Base-by-base conservation (phyloP, 169 alveolate genomes). In the Eimeria falciformis region DNA sequence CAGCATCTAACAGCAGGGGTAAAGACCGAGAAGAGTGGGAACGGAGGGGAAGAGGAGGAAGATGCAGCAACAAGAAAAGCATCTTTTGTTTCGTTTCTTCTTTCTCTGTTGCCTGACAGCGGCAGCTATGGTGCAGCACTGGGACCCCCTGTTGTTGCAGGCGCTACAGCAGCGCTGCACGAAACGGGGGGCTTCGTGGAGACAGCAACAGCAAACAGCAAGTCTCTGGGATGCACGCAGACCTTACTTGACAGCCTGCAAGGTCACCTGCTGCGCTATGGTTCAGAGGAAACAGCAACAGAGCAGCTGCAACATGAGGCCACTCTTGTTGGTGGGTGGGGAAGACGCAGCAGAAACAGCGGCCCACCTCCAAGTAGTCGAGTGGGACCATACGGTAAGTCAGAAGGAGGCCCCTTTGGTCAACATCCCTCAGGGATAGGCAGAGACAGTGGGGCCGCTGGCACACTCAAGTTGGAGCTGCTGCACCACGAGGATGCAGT, bases 341-440 rank as follows among this genome's bases (percentile, higher is more conserved):
- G 62, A 50, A 71, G 82, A 23, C 82, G 82, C 82, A 71, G 82
- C 82, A 71, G 82, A 33, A 33, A 17, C 56, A 55, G 82, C 6
- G 55, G 23, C 5, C 58, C 56, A 17, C 21, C 50, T 9, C 55
- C 9, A 14, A 25, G 21, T 9, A 71, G 82, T 17, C 50, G 82
- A 6, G 5, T 33, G 25, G 82, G 50, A 21, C n/a, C n/a, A 14
- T 7, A 14, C 7, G 62, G 62, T 14, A 50, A 50, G 14, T 50
- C 62, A 14, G 62, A 50, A 14, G 62, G 62, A n/a, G n/a, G n/a
- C n/a, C n/a, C n/a, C n/a, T n/a, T n/a, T n/a, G n/a, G n/a, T n/a
- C n/a, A n/a, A n/a, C n/a, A n/a, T n/a, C n/a, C n/a, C n/a, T 25
- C 11, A 3, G 40, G 77, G 6, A 5, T n/a, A 9, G 58, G 21